Conservation (phyloP, 108 stramenopile genomes). For the Pseudonitzschia multiseries region DNA sequence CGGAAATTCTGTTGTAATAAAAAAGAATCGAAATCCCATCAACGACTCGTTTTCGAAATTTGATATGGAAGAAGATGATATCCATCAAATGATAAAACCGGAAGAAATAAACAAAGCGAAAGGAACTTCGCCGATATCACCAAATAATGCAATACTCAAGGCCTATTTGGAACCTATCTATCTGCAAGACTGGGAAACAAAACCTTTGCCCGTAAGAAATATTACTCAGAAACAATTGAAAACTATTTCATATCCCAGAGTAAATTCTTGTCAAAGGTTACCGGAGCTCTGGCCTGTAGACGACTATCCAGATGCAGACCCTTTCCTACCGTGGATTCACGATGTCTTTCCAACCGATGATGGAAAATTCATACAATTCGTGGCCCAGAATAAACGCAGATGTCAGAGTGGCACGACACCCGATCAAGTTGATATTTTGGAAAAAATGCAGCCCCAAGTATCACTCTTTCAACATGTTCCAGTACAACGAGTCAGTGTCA, state of each 20-base stretch:
- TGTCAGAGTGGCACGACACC: slow-evolving; percentile 51
- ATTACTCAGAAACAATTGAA: slow-evolving; percentile 19
- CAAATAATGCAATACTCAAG: neutral
- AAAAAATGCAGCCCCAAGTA: slow-evolving; percentile 63
- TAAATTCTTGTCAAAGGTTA: slow-evolving; percentile 43
- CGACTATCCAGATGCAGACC: slow-evolving; percentile 63
- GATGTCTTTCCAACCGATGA: slow-evolving; percentile 84
- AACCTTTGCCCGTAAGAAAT: slow-evolving; percentile 45
- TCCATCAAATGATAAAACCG: slow-evolving; percentile 27
- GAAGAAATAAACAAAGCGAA: slow-evolving; percentile 17
- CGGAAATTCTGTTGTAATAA: neutral
- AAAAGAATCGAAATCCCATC: neutral
- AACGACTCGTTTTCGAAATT: neutral
- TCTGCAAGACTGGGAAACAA: slow-evolving; percentile 30
- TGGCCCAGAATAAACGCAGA: slow-evolving; percentile 84
- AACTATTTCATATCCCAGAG: slow-evolving; percentile 18
- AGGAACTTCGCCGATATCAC: neutral
- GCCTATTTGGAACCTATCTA: slow-evolving; percentile 44
- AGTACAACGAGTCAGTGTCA: slow-evolving; percentile 44
- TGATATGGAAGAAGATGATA: slow-evolving; percentile 30
- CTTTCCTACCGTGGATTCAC: slow-evolving; percentile 89
- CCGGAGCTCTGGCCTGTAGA: slow-evolving; percentile 72
- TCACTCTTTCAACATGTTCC: slow-evolving; percentile 88
- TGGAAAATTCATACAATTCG: slow-evolving; percentile 73
- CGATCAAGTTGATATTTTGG: slow-evolving; percentile 26